Percentiles rank a stretch among this genome's conserved stretches.
Evolutionary conservation across 2,329 filamentous ascomycete genomes (phyloP).

Genomic region (Neoascochyta sp.): DNA sequence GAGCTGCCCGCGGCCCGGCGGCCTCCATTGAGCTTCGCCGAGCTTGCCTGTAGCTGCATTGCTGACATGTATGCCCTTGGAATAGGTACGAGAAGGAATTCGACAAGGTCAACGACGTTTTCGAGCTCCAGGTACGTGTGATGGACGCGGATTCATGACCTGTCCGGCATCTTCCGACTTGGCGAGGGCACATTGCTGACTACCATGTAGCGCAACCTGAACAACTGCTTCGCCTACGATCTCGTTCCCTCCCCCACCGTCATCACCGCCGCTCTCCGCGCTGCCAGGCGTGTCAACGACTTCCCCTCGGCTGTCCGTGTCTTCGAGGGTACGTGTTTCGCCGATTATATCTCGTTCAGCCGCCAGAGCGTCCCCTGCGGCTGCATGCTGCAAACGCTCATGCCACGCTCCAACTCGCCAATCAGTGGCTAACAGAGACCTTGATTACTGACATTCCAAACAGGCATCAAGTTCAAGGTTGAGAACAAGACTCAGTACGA

Average conservation of each 20-base stretch:
- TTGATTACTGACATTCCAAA: conserved; percentile 23
- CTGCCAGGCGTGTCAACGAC: conserved; percentile 95
- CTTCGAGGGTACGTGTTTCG: conserved; percentile 77
- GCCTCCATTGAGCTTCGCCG: conserved; percentile 29
- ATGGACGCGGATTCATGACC: conserved; percentile 3
- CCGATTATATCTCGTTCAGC: background rate
- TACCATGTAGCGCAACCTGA: conserved; percentile 72
- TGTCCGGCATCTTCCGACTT: conserved; percentile 14
- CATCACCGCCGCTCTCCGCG: conserved; percentile 84
- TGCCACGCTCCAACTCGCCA: background rate
- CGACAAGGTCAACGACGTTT: conserved; percentile 94
- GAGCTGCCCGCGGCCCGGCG: conserved; percentile 12
- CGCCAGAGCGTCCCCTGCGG: background rate
- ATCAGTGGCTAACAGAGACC: background rate
- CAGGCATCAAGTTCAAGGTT: conserved; percentile 98
- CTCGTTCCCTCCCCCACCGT: conserved; percentile 92
- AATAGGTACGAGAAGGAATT: conserved; percentile 99
- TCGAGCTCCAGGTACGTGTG: conserved; percentile 89
- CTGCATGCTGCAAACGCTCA: background rate
- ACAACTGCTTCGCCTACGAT: conserved; percentile 99
- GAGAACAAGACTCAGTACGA: conserved; percentile 98
- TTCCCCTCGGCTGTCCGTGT: conserved; percentile 96
- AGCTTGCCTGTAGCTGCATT: conserved; percentile 16
- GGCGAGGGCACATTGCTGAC: conserved; percentile 14
- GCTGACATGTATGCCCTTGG: conserved; percentile 24